A percentile compares a stretch with the other conserved stretches of the same genome.
These are phyloP conservation scores for Hansenula sp. DNA, from an alignment of 1,139 yeast species.

Conservation along the genomic window DNA sequence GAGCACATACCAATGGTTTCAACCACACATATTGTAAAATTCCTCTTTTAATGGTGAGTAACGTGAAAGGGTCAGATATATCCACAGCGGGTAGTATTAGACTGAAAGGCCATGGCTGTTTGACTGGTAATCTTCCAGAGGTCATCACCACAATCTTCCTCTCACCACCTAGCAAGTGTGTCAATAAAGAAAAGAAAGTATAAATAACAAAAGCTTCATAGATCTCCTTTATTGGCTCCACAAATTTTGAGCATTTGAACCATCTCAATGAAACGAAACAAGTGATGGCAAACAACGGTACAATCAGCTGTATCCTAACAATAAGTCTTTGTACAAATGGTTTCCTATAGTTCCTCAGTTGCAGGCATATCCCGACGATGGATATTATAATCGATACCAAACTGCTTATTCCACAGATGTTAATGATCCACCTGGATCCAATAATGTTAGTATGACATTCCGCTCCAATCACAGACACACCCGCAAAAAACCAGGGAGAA, in stretches of 20 bases:
- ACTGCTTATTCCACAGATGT: conserved; percentile 28
- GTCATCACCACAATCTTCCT: conserved; percentile 71
- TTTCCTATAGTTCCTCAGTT: conserved; percentile 71
- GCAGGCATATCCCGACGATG: conserved; percentile 42
- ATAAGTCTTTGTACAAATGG: conserved; percentile 86
- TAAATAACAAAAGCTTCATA: conserved; percentile 96
- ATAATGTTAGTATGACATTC: not conserved
- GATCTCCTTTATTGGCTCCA: conserved; percentile 82
- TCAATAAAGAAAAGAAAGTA: conserved; percentile 81
- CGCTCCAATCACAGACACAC: too few species aligned
- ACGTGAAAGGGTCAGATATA: conserved; percentile 81
- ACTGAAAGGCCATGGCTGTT: conserved; percentile 63
- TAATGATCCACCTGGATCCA: conserved; percentile 17
- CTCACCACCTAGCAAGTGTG: conserved; percentile 89
- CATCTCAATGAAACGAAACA: conserved; percentile 57
- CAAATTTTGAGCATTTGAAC: conserved; percentile 42
- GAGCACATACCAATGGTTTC: conserved; percentile 72
- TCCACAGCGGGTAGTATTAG: conserved; percentile 57
- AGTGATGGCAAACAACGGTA: conserved; percentile 50
- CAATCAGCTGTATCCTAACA: conserved; percentile 67
- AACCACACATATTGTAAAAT: conserved; percentile 94
- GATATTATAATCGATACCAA: conserved; percentile 37
- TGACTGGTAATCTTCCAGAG: conserved; percentile 70
- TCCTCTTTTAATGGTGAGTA: conserved; percentile 75
- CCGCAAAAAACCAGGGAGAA: not conserved